Conservation (phyloP, 2,329 filamentous ascomycete genomes). For the Elsinoe australis region DNA sequence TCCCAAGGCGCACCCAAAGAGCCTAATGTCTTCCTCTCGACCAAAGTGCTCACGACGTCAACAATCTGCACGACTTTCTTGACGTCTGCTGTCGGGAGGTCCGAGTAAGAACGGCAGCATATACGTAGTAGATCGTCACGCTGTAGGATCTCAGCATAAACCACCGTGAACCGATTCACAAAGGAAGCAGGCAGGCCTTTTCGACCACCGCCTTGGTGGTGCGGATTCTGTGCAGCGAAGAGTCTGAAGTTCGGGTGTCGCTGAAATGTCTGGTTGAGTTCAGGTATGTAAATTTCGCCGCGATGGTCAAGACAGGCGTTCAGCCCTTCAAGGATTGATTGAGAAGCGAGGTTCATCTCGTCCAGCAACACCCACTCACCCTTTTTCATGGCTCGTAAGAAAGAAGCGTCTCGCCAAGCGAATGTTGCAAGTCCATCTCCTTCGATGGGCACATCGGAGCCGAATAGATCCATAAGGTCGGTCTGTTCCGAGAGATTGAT, state of each 20-base stretch:
- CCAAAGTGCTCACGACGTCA: constrained; percentile 62
- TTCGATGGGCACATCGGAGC: constrained; percentile 90
- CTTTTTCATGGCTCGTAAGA: constrained; percentile 90
- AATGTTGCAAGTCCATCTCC: constrained; percentile 87
- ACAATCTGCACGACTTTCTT: constrained; percentile 69
- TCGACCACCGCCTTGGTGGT: constrained; percentile 90
- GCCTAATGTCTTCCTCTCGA: constrained; percentile 48
- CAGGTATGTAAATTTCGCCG: constrained; percentile 90
- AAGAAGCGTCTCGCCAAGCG: constrained; percentile 90
- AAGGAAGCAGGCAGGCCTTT: constrained; percentile 94
- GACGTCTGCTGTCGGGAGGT: constrained; percentile 48
- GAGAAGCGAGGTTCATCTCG: constrained; percentile 97
- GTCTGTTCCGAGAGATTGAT: constrained; percentile 99
- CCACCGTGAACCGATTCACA: constrained; percentile 95
- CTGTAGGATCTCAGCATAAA: constrained; percentile 87
- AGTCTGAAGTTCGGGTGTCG: constrained; percentile 85
- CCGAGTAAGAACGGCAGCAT: constrained; percentile 67
- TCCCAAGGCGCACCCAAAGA: constrained; percentile 75
- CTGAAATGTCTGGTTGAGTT: constrained; percentile 88
- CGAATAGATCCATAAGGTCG: constrained; percentile 94
- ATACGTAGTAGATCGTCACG: constrained; percentile 75
- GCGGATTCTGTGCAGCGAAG: constrained; percentile 94
- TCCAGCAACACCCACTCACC: constrained; percentile 95
- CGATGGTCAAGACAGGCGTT: constrained; percentile 96
- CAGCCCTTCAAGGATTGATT: constrained; percentile 89